Evolutionary conservation across 1,284 basidiomycete species (phyloP).

Genomic region (Rhodotorula mucilaginosa): DNA sequence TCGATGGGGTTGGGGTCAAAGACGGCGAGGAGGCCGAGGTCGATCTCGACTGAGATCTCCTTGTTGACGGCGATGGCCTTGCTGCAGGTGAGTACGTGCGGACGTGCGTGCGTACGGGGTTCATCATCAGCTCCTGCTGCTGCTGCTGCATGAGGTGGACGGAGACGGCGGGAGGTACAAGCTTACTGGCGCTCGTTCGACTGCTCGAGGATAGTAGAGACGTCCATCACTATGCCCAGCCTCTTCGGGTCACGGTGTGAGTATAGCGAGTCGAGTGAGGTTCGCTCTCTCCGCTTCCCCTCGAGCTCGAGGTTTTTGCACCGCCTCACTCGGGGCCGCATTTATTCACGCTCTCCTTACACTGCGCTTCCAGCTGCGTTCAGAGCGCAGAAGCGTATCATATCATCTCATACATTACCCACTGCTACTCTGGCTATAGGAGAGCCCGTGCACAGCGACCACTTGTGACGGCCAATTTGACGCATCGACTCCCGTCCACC

Average conservation of each 20-base stretch:
- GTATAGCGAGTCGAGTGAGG: background rate
- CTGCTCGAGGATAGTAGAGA: constrained; percentile 68
- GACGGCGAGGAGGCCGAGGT: constrained; percentile 77
- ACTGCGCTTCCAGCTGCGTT: too few relatives aligned
- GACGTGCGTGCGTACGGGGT: background rate
- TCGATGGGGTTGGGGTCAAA: constrained; percentile 86
- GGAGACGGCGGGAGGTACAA: too few relatives aligned
- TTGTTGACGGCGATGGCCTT: constrained; percentile 70
- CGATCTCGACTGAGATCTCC: constrained; percentile 74
- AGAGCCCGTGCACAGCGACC: too few relatives aligned
- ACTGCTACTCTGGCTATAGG: too few relatives aligned
- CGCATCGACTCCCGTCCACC: background rate
- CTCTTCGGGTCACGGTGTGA: background rate
- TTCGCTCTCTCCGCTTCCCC: background rate
- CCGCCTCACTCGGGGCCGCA: background rate
- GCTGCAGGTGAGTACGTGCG: constrained; percentile 50
- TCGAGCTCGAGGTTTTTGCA: background rate
- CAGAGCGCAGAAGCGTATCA: too few relatives aligned
- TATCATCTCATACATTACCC: too few relatives aligned
- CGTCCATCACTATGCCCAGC: constrained; percentile 61
- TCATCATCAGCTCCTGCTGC: too few relatives aligned
- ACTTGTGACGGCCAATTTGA: background rate
- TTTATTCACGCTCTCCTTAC: too few relatives aligned
- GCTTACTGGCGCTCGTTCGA: constrained; percentile 65
- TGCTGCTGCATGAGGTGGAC: background rate